These are phyloP conservation scores for Trichoderma semiorbis DNA, from an alignment of 2,329 filamentous ascomycete species.

Conservation along the genomic window DNA sequence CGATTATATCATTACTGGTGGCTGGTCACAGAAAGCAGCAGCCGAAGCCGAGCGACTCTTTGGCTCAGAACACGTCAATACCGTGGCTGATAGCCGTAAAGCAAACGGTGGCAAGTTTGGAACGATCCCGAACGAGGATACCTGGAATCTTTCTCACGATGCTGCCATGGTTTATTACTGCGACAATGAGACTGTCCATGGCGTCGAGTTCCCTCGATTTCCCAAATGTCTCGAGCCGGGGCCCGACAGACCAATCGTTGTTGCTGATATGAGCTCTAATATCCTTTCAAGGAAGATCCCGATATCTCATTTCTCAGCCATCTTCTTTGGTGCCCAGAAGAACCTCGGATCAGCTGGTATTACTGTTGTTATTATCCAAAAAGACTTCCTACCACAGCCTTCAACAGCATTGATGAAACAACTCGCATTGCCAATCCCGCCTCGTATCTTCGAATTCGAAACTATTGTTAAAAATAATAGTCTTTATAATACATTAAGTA, in stretches of 20 bases:
- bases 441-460: constrained; percentile 80
- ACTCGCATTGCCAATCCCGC: constrained; percentile 70
- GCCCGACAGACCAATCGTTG: constrained; percentile 66
- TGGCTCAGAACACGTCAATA: constrained; percentile 54
- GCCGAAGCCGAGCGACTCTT: constrained; percentile 68
- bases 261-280: constrained; percentile 93
- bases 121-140: constrained; percentile 70
- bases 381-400: constrained; percentile 70
- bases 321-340: constrained; percentile 95
- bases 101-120: constrained; percentile 77
- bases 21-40: constrained; percentile 83
- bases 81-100: constrained; percentile 63
- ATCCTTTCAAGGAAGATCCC: constrained; percentile 81
- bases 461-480: constrained; percentile 89
- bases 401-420: constrained; percentile 61
- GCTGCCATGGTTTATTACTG: constrained; percentile 82
- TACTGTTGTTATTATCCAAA: constrained; percentile 81
- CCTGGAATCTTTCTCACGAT: constrained; percentile 69
- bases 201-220: constrained; percentile 79
- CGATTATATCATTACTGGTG: constrained; percentile 77
- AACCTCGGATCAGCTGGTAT: constrained; percentile 85
- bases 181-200: constrained; percentile 91
- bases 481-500: constrained; percentile 92
- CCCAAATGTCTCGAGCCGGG: constrained; percentile 60
- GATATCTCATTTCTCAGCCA: constrained; percentile 66